These are phyloP conservation scores for Schoenoplectus triqueter DNA, from an alignment of 202 grass and related monocot species.

Conservation along the genomic window DNA sequence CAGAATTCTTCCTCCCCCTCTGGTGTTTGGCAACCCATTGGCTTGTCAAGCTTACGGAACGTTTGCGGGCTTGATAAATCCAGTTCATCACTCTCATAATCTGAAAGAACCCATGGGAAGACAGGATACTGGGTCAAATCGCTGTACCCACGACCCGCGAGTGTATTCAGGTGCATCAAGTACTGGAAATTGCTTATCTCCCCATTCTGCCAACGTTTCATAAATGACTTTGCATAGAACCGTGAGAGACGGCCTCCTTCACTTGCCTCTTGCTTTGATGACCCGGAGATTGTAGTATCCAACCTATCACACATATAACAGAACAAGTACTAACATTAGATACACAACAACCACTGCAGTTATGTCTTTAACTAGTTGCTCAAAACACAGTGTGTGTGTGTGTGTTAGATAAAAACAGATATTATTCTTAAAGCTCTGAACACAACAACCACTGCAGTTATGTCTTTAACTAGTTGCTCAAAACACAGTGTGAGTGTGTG, in stretches of 20 bases:
- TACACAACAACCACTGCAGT: constrained; percentile 9
- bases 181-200: constrained; percentile 99
- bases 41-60: constrained; percentile 97
- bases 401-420: background rate
- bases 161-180: constrained; percentile 98
- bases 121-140: constrained; percentile 99
- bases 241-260: constrained; percentile 94
- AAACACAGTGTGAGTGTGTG: background rate
- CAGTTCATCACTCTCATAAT: constrained; percentile 88
- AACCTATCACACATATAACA: constrained; percentile 55
- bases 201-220: constrained; percentile 97
- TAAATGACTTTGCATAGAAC: constrained; percentile 87
- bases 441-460: constrained; percentile 13
- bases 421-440: background rate
- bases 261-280: constrained; percentile 82
- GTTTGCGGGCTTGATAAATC: constrained; percentile 74
- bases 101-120: constrained; percentile 98
- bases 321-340: background rate
- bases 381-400: background rate
- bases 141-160: constrained; percentile 95
- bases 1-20: constrained; percentile 90
- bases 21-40: constrained; percentile 96
- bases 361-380: background rate
- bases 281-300: constrained; percentile 95
- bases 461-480: background rate